phyloP scores from a whole-genome alignment of 2,329 filamentous ascomycete genomes.

The Talaromyces sp. region DNA sequence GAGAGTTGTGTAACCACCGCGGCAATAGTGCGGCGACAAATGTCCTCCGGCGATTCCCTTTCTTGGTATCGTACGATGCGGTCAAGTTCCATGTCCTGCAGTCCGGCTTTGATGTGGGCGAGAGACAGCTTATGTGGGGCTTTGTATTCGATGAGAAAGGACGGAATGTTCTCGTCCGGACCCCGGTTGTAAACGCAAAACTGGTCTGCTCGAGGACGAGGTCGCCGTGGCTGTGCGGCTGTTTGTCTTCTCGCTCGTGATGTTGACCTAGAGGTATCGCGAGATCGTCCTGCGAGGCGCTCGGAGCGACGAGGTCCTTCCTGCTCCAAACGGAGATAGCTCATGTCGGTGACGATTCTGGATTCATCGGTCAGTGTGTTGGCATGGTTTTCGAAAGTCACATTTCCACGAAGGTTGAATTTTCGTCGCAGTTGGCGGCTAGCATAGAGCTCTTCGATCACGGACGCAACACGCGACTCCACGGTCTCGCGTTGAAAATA shows the following conservation, averaged over 20 bases:
- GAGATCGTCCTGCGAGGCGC: slow-evolving; percentile 10
- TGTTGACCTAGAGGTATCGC: neutral
- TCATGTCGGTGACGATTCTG: slow-evolving; percentile 14
- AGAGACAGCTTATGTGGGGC: slow-evolving; percentile 49
- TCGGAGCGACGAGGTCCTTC: slow-evolving; percentile 20
- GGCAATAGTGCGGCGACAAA: neutral
- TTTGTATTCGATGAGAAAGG: slow-evolving; percentile 48
- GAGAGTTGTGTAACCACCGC: neutral
- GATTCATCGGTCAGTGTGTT: neutral
- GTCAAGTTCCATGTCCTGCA: slow-evolving; percentile 45
- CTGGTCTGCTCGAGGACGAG: slow-evolving; percentile 32
- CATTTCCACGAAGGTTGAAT: neutral
- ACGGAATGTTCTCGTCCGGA: slow-evolving; percentile 25
- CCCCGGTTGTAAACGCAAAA: slow-evolving; percentile 28
- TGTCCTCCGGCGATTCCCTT: slow-evolving; percentile 31
- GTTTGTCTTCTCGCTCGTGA: slow-evolving; percentile 5
- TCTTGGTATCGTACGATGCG: slow-evolving; percentile 37
- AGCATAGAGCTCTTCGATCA: neutral
- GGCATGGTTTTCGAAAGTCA: neutral
- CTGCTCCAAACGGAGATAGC: slow-evolving; percentile 18
- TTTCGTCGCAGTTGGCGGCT: neutral
- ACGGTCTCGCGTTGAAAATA: neutral
- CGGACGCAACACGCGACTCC: neutral
- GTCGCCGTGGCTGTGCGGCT: slow-evolving; percentile 11
- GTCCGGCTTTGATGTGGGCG: slow-evolving; percentile 43